Percentiles rank a stretch among this genome's conserved stretches.
These are phyloP conservation scores for Solanum habrochaites DNA, from an alignment of 257 asterid genomes.

Conservation along the genomic window DNA sequence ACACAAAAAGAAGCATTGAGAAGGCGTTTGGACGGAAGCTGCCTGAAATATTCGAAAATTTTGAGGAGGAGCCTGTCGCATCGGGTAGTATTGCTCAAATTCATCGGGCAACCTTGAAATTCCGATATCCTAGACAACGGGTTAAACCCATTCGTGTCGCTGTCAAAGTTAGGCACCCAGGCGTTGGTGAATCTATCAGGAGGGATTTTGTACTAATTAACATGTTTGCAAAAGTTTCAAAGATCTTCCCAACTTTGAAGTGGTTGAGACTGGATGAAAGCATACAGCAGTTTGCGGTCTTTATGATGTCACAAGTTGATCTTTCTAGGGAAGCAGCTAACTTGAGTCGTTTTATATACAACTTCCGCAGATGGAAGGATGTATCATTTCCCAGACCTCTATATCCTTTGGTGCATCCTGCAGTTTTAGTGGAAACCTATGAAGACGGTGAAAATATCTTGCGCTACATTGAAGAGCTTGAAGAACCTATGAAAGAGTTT, in stretches of 20 bases:
- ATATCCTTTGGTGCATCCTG: constrained; percentile 90
- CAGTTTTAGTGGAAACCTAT: constrained; percentile 79
- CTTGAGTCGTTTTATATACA: constrained; percentile 71
- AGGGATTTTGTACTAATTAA: constrained; percentile 63
- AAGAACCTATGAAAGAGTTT: constrained; percentile 52
- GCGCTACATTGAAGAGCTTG: constrained; percentile 53
- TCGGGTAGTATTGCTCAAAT: constrained; percentile 89
- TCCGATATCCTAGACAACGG: constrained; percentile 44
- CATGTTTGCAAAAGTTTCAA: constrained; percentile 53
- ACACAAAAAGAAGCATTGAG: constrained; percentile 59
- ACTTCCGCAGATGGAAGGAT: constrained; percentile 70
- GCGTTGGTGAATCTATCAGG: constrained; percentile 72
- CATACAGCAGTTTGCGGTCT: constrained; percentile 70
- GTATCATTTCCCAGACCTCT: constrained; percentile 87
- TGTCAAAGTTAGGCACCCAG: constrained; percentile 90
- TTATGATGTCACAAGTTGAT: constrained; percentile 95
- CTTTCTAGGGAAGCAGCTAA: constrained; percentile 93
- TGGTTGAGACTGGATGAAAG: constrained; percentile 91
- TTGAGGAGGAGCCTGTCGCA: constrained; percentile 79
- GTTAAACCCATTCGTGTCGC: constrained; percentile 70
- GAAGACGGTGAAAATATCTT: constrained; percentile 73
- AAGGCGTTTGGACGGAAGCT: constrained; percentile 71
- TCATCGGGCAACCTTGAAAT: constrained; percentile 67
- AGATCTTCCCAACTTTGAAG: constrained; percentile 50
- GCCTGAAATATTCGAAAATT: constrained; percentile 57